Percentiles rank a stretch among this genome's conserved stretches.
Conservation (phyloP, 441 rosid genomes). For the California macrophylla region DNA sequence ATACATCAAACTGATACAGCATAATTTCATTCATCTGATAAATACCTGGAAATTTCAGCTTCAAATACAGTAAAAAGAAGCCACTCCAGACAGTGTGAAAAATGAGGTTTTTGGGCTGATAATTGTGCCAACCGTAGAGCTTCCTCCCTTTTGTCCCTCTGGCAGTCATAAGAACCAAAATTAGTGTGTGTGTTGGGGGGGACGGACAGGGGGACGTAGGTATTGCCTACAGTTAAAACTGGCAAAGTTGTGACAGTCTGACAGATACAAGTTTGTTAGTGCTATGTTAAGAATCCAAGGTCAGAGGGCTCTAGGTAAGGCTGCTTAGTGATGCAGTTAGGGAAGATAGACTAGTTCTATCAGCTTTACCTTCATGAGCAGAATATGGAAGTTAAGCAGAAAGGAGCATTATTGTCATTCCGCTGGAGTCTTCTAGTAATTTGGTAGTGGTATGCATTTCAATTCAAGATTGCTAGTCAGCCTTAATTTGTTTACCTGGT, state of each 20-base stretch:
- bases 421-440: neutral
- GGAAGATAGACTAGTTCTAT: constrained; percentile 3
- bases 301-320: neutral
- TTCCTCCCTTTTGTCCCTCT: constrained; percentile 93
- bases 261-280: neutral
- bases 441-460: neutral
- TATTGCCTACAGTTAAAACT: neutral
- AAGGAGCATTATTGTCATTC: neutral
- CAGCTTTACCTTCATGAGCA: constrained; percentile 8
- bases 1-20: neutral
- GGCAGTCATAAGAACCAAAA: constrained; percentile 19
- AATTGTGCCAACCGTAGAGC: constrained; percentile 79
- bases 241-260: neutral
- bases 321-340: neutral
- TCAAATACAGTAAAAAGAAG: constrained; percentile 96
- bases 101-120: constrained; percentile 95
- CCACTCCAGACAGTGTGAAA: constrained; percentile 96
- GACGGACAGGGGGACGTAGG: too few relatives aligned
- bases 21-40: constrained; percentile 2
- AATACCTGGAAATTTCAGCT: constrained; percentile 87
- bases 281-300: neutral
- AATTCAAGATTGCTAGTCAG: neutral
- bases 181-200: too few relatives aligned
- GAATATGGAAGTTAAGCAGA: neutral
- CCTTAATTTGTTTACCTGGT: neutral